Evolutionary conservation across 2,329 filamentous ascomycete genomes (phyloP).

Genomic region (Incumbomyces delicatus): DNA sequence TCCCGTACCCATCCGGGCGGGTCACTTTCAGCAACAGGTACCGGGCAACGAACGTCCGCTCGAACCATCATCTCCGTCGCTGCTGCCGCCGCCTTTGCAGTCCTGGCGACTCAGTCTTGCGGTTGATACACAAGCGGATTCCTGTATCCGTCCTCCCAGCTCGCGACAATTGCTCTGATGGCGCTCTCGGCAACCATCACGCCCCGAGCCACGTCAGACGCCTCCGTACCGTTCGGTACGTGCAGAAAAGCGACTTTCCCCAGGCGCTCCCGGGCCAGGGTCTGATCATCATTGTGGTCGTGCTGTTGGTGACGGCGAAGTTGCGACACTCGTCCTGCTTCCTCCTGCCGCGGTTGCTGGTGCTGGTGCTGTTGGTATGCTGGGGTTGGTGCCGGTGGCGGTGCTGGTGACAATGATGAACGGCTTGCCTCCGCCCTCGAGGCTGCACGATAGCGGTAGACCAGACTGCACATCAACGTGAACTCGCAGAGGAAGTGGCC

Average conservation of each 20-base stretch:
- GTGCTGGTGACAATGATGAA: neutral
- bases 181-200: slow-evolving; percentile 32
- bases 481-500: slow-evolving; percentile 70
- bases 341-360: neutral
- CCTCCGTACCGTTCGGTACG: slow-evolving; percentile 53
- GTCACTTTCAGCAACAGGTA: too few species aligned
- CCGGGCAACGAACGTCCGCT: too few species aligned
- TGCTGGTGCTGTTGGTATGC: neutral
- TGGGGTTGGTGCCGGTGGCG: neutral
- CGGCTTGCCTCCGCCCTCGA: neutral
- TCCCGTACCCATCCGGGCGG: too few species aligned
- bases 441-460: slow-evolving; percentile 1
- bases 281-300: neutral
- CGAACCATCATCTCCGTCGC: too few species aligned
- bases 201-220: slow-evolving; percentile 34
- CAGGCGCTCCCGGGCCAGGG: slow-evolving; percentile 15
- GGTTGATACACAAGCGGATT: slow-evolving; percentile 3
- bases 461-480: slow-evolving; percentile 52
- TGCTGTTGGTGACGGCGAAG: neutral
- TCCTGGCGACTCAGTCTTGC: too few species aligned
- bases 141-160: slow-evolving; percentile 26
- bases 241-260: slow-evolving; percentile 59
- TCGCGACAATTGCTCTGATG: slow-evolving; percentile 33
- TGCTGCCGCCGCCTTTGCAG: too few species aligned
- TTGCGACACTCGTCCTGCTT: too few species aligned